Conservation (phyloP, 192 early-diverging fungal genomes). For the Backusella sp. region DNA sequence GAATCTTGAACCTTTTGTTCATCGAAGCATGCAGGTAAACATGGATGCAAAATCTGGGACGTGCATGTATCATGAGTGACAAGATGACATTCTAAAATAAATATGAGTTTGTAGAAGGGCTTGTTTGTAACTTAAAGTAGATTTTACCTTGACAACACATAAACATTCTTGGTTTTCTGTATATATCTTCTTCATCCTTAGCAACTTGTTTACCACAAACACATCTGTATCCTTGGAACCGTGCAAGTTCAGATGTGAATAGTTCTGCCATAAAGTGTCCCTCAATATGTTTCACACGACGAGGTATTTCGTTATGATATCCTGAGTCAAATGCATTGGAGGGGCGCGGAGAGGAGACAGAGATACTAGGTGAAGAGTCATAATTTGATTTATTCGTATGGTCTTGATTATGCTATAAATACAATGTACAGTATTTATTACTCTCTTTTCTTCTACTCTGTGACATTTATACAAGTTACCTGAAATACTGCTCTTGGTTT, state of each 20-base stretch:
- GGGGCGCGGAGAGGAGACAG: background rate
- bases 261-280: slow-evolving; percentile 31
- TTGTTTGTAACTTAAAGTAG: too few species aligned
- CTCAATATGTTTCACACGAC: slow-evolving; percentile 27
- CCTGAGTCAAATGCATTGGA: background rate
- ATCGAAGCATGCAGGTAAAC: slow-evolving; percentile 60
- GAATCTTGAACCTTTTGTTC: slow-evolving; percentile 63
- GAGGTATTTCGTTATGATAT: slow-evolving; percentile 3
- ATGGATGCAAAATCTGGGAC: slow-evolving; percentile 52
- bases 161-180: slow-evolving; percentile 14
- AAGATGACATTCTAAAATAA: slow-evolving; percentile 40
- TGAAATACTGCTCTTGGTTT: slow-evolving; percentile 33
- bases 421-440: background rate
- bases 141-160: slow-evolving; percentile 33
- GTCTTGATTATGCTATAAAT: slow-evolving; percentile 3
- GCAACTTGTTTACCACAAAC: slow-evolving; percentile 30
- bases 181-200: background rate
- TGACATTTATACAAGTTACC: background rate
- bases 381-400: background rate
- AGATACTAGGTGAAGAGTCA: slow-evolving; percentile 6
- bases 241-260: slow-evolving; percentile 22
- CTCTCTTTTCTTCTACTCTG: background rate
- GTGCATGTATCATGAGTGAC: slow-evolving; percentile 49
- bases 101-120: background rate
- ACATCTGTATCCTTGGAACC: slow-evolving; percentile 31